A percentile compares a stretch with the other conserved stretches of the same genome.
Conservation (phyloP, 2,329 filamentous ascomycete species). For the Sclerotinia sclerotiorum region DNA sequence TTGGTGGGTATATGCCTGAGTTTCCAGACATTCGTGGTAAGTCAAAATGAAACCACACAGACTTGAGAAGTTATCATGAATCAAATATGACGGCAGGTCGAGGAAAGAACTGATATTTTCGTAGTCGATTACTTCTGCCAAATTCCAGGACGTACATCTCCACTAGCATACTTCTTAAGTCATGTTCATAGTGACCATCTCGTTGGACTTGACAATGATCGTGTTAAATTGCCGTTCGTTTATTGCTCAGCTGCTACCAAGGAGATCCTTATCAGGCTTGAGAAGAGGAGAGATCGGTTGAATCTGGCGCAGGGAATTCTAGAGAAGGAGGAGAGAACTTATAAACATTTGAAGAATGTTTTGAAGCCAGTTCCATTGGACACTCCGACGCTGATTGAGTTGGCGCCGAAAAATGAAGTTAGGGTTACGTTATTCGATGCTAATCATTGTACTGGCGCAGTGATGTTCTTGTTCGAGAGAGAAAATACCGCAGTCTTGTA, state of each 20-base stretch:
- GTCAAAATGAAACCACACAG: constrained; percentile 25
- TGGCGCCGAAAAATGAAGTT: constrained; percentile 66
- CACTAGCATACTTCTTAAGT: constrained; percentile 83
- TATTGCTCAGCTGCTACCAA: constrained; percentile 86
- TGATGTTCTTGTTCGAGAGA: constrained; percentile 89
- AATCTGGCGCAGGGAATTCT: constrained; percentile 78
- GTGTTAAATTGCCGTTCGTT: constrained; percentile 74
- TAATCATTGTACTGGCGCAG: constrained; percentile 86
- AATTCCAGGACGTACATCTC: constrained; percentile 54
- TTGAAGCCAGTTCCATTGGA: constrained; percentile 82
- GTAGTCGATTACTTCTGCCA: constrained; percentile 79
- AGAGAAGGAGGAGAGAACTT: constrained; percentile 71
- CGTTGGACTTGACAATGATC: constrained; percentile 65
- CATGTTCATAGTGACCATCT: constrained; percentile 94
- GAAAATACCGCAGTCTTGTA: constrained; percentile 73
- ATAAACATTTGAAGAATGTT: constrained; percentile 70
- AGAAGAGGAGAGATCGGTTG: constrained; percentile 76
- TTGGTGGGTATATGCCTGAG: constrained; percentile 69
- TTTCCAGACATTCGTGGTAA: constrained; percentile 75
- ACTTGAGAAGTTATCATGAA: not conserved
- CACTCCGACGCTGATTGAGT: constrained; percentile 73
- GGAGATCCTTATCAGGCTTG: constrained; percentile 76
- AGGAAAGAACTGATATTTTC: constrained; percentile 14
- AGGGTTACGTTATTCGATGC: constrained; percentile 85
- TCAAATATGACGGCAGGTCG: not conserved